Base-by-base conservation (phyloP, 495 filamentous ascomycete species). In the Hypoxylon perforatum region DNA sequence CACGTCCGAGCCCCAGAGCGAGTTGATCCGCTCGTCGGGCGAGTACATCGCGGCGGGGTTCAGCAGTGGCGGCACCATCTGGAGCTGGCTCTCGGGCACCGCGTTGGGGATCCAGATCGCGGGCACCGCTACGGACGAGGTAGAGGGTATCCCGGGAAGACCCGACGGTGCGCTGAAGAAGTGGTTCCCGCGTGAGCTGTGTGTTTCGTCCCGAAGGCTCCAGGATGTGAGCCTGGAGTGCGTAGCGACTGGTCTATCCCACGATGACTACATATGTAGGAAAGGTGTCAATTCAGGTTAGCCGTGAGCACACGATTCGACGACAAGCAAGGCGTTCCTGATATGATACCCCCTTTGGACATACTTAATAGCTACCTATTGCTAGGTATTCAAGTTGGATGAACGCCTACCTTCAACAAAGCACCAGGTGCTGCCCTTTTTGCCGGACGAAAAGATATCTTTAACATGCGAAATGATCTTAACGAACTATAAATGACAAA, bases 1-100 rank as follows among this genome's bases (percentile, higher is more conserved):
- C 50, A 28, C 6, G 5, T 46, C 63, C 12, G 25, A 33, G 9
- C 39, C 39, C 9, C 17, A 4, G 9, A n/a, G 14, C 14, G 35
- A 38, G 2, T 5, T 38, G 35, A 11, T 12, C 3, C 8, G 35
- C 2, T 4, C 8, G 2, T 17, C n/a, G 12, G 70, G 71, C 9
- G 81, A 85, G 61, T 86, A 81, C 81, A 72, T 85, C 5, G 65
- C 75, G 9, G 80, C 77, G 0, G 84, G 81, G 2, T 85, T 78
- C 57, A 70, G 25, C 25, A 82, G 80, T 12, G 76, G 85, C 22
- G 83, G 84, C 21, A 82, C 85, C 78, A 78, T 73, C 14, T 78
- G 77, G 69, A 75, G 79, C 14, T 84, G 82, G 82, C 61, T 78
- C 6, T 76, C 69, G 45, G 82, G 81, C 1, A 72, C 67, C 9